Base-by-base conservation (phyloP, 169 alveolate genomes). In the Theileria orientalis region DNA sequence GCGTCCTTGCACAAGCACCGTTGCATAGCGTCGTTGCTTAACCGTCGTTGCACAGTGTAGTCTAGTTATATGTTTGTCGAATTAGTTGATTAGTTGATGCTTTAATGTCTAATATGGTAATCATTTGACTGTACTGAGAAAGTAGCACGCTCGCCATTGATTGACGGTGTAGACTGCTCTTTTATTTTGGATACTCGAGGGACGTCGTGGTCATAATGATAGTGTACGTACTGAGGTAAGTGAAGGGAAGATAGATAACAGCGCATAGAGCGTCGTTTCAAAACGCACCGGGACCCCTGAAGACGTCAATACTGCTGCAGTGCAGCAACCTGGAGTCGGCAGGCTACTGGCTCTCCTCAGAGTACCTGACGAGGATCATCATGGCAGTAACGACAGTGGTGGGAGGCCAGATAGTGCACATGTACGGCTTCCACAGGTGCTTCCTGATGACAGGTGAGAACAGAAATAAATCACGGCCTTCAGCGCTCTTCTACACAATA, bases 301-400 rank as follows among this genome's bases (percentile, higher is more conserved):
- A 61, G 56, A 63, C 83, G 7, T 51, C 84, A 1, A 69, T 79
- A 37, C 49, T 79, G 69, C 71, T 79, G 1, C 75, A 73, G 42
- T 56, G 64, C 57, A 79, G 78, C 77, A 73, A 41, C 23, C 52
- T 67, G 21, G 23, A 46, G n/a, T 27, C 74, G 7, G 68, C 75
- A 46, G 71, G 83, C n/a, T 79, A 63, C 61, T 79, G 87, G 87
- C 41, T 79, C 16, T 69, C 87, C 30, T 71, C 87, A 9, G 83
- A 79, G 8, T 71, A 79, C 41, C 25, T 72, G 16, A 40, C 69
- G 32, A 51, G 83, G 29, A 70, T 79, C 25, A 66, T 79, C 46
- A 46, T 71, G 47, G 73, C 73, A 29, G 66, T 60, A 2, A 60
- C 78, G 6, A 73, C 84, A 11, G 41, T 79, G 0, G 42, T 73